Evolutionary conservation across 2,329 filamentous ascomycete species (phyloP).

Genomic region (Sclerotinia sclerotiorum): DNA sequence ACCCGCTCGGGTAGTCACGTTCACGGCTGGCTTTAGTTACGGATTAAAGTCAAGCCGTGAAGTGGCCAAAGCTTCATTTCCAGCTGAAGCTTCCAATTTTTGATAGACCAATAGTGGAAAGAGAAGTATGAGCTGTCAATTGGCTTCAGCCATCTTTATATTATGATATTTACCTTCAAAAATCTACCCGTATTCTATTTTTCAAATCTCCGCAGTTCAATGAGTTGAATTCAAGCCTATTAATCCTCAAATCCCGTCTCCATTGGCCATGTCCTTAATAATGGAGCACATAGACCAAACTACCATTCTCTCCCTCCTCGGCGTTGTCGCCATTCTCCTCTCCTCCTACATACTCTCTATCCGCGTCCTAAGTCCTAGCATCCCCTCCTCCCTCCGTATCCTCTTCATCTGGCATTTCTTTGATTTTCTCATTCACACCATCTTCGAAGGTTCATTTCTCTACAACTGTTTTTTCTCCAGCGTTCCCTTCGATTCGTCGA

Average conservation of each 20-base stretch:
- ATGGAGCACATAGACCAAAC: conserved; percentile 55
- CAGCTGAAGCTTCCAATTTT: not conserved
- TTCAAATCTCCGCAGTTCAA: not conserved
- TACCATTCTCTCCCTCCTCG: conserved; percentile 58
- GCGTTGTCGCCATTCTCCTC: conserved; percentile 53
- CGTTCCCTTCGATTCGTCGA: conserved; percentile 44
- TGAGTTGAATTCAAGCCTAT: not conserved
- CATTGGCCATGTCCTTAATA: conserved; percentile 26
- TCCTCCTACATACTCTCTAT: conserved; percentile 53
- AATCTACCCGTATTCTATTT: not conserved
- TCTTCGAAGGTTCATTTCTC: conserved; percentile 87
- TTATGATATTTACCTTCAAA: not conserved
- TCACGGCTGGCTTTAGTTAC: not conserved
- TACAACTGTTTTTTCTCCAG: conserved; percentile 88
- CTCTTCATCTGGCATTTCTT: conserved; percentile 96
- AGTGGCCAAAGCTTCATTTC: conserved; percentile 1
- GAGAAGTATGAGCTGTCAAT: not conserved
- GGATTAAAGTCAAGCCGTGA: conserved; percentile 5
- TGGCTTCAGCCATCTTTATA: not conserved
- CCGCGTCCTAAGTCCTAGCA: conserved; percentile 41
- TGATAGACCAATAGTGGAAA: not conserved
- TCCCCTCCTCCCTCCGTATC: conserved; percentile 59
- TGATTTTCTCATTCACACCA: conserved; percentile 86
- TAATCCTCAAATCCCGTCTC: not conserved
- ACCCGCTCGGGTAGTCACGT: not conserved